Evolutionary conservation across 306 rosid species (phyloP), one percentile per base, ranked within the genome.

Genomic region (Ziziphus jujuba): DNA sequence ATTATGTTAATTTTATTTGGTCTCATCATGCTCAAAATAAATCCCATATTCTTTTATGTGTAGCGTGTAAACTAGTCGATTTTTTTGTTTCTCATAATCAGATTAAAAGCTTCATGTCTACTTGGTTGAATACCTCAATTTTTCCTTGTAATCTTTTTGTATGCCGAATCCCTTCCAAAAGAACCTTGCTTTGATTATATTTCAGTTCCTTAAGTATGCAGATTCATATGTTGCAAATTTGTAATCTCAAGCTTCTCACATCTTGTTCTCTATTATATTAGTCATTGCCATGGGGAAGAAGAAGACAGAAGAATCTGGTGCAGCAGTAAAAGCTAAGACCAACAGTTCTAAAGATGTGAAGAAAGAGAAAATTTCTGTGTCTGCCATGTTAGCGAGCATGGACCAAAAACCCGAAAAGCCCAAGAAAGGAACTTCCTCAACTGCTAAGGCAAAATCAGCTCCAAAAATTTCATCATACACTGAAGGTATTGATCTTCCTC

Each of bases 401-500:
- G 85, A 81, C 56, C 80, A 74, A 75, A 81, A 70, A 77, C 69
- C 77, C 9, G 80, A 81, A 65, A 74, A 81, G 51, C 76, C 85
- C 21, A 77, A 28, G 47, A 65, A 55, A 34, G 74, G 60, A 19
- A 33, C 89, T 59, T 74, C 88, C 38, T 71, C 89, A 7, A 74
- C 84, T 54, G 59, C 49, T 5, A 61, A 58, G 80, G 50, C 80
- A 23, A 86, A 83, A 76, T 33, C 75, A 21, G 83, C 83, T 20
- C 78, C 85, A 51, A 87, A 87, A 63, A 28, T 5, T 17, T 65
- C 79, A 1, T 56, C 88, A 23, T 84, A 83, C 72, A 74, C 79
- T 20, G 78, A 80, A 62, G 80, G 63, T 61, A 75, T 87, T 51
- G 92, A 87, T 74, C 89, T 87, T 60, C 92, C 89, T 54, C 84